phyloP scores from a whole-genome alignment of 2,329 filamentous ascomycete genomes.

The Colletotrichum nymphaeae region DNA sequence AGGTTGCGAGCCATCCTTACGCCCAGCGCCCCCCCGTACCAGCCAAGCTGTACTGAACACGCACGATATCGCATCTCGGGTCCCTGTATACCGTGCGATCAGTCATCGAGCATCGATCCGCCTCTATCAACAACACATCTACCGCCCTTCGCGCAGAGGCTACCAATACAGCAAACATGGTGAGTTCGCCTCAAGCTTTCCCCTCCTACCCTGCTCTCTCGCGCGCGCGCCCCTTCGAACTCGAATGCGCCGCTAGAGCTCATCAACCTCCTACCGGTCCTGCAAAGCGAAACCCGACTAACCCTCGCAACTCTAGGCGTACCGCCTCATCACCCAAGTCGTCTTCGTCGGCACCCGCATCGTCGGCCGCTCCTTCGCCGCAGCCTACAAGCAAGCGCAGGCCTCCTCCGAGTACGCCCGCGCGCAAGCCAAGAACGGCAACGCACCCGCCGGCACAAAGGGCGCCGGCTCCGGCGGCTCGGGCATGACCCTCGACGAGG shows the following conservation, averaged over 20 bases:
- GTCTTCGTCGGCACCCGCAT: constrained; percentile 91
- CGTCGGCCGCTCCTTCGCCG: constrained; percentile 89
- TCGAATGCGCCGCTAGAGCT: constrained; percentile 15
- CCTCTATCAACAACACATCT: background rate
- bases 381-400: constrained; percentile 95
- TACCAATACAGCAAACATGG: constrained; percentile 30
- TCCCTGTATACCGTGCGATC: background rate
- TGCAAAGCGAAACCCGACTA: background rate
- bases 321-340: constrained; percentile 83
- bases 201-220: background rate
- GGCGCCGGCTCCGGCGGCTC: constrained; percentile 56
- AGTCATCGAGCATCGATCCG: background rate
- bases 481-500: constrained; percentile 93
- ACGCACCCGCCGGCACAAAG: constrained; percentile 52
- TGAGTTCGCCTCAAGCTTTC: constrained; percentile 12
- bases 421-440: constrained; percentile 72
- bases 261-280: background rate
- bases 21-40: background rate
- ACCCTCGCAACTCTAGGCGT: constrained; percentile 24
- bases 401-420: constrained; percentile 86
- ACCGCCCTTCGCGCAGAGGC: background rate
- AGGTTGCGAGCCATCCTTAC: background rate
- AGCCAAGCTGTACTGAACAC: constrained; percentile 19
- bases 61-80: constrained; percentile 22
- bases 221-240: background rate